Evolutionary conservation across 768 basidiomycete genomes (phyloP).

Genomic region (Mycena galericulata): DNA sequence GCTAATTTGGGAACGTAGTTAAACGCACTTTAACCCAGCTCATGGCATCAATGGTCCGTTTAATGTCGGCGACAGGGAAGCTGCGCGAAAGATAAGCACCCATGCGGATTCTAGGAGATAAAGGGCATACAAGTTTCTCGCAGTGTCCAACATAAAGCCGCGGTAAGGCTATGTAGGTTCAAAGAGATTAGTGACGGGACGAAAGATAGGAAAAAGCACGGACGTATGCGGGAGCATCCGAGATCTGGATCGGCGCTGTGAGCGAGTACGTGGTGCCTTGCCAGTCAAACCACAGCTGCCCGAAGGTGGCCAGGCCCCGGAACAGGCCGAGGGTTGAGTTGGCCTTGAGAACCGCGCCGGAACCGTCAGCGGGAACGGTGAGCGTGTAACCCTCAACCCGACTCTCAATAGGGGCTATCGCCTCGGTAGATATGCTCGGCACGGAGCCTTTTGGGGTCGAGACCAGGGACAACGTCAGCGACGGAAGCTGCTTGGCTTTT

Average conservation of each 20-base stretch:
- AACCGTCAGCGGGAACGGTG: conserved; percentile 52
- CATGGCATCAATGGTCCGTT: conserved; percentile 64
- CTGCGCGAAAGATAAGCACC: conserved; percentile 13
- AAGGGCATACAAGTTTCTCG: conserved; percentile 56
- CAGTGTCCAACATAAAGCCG: conserved; percentile 69
- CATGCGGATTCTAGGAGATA: not conserved
- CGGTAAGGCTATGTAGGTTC: conserved; percentile 52
- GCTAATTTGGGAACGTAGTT: not conserved
- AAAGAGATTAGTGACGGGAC: not conserved
- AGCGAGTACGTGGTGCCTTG: conserved; percentile 50
- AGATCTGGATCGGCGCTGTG: conserved; percentile 53
- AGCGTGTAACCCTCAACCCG: conserved; percentile 61
- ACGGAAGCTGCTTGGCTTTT: conserved; percentile 45
- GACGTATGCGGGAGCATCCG: conserved; percentile 56
- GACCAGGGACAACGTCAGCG: conserved; percentile 48
- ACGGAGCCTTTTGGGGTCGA: conserved; percentile 24
- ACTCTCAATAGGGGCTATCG: conserved; percentile 48
- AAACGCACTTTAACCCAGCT: conserved; percentile 56
- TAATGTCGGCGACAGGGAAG: conserved; percentile 57
- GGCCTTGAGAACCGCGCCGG: conserved; percentile 53
- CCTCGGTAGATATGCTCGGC: conserved; percentile 51
- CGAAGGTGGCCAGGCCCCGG: conserved; percentile 65
- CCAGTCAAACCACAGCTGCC: conserved; percentile 52
- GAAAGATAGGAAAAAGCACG: not conserved
- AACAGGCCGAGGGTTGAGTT: conserved; percentile 60